Percentiles rank a stretch among this genome's conserved stretches.
Evolutionary conservation across 169 alveolate genomes (phyloP).

Genomic region (Babesia bigemina): DNA sequence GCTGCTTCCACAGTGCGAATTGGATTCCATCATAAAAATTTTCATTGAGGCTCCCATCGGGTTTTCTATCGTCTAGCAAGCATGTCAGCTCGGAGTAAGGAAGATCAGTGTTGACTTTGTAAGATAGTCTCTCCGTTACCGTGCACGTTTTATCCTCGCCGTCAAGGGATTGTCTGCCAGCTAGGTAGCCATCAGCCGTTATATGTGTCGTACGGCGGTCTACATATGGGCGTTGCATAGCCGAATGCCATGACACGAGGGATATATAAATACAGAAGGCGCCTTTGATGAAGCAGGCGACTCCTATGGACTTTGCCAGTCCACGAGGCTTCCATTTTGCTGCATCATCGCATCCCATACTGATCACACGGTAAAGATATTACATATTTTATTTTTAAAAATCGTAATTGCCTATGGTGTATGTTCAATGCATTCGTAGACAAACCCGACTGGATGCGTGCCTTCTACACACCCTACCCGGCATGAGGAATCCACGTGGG

Average conservation of each 20-base stretch:
- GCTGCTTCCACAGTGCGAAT: constrained; percentile 41
- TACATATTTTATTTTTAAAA: no score
- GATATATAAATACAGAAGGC: constrained; percentile 5
- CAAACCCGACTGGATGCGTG: not conserved
- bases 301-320: not conserved
- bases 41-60: constrained; percentile 32
- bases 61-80: constrained; percentile 17
- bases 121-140: constrained; percentile 6
- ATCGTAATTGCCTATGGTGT: no score
- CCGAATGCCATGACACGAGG: constrained; percentile 15
- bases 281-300: constrained; percentile 8
- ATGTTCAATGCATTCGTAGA: no score
- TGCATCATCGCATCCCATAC: no score
- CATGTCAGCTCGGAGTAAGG: constrained; percentile 41
- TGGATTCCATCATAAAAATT: constrained; percentile 17
- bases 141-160: not conserved
- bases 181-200: not conserved
- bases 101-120: constrained; percentile 18
- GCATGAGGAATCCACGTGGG: not conserved
- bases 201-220: not conserved
- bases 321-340: constrained; percentile 2
- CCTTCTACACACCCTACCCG: not conserved
- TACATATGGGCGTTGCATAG: constrained; percentile 1
- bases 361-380: no score
- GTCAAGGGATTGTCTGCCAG: not conserved